phyloP scores from a whole-genome alignment of 78 protist genomes.

The Guillardia theta region DNA sequence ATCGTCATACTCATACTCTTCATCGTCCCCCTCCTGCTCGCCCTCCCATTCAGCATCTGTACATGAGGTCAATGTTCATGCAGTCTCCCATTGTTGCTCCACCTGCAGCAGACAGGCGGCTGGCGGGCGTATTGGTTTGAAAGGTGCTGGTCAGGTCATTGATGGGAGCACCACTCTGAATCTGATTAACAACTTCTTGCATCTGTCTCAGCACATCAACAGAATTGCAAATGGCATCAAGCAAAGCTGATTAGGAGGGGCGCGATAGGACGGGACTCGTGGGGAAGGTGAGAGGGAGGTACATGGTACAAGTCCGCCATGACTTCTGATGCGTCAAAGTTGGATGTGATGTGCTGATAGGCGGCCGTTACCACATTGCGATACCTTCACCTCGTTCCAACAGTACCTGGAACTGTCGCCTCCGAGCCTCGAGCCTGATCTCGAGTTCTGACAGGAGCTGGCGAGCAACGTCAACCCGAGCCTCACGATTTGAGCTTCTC shows the following conservation, averaged over 20 bases:
- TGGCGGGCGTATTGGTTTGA: no score
- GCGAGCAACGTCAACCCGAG: no score
- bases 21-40: no score
- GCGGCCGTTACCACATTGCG: no score
- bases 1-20: no score
- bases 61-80: no score
- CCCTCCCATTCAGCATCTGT: no score
- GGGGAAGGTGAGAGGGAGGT: not conserved
- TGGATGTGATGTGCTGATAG: not conserved
- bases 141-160: no score
- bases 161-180: not conserved
- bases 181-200: not conserved
- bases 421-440: not conserved
- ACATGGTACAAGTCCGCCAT: not conserved
- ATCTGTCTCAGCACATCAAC: not conserved
- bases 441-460: not conserved
- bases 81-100: no score
- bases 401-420: not conserved
- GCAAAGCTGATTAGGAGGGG: not conserved
- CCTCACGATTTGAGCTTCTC: no score
- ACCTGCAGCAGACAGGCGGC: no score
- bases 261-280: not conserved
- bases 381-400: no score
- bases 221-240: not conserved
- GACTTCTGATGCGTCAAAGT: not conserved